Conservation (phyloP, 2,329 filamentous ascomycete species). For the Stemphylium lycopersici region DNA sequence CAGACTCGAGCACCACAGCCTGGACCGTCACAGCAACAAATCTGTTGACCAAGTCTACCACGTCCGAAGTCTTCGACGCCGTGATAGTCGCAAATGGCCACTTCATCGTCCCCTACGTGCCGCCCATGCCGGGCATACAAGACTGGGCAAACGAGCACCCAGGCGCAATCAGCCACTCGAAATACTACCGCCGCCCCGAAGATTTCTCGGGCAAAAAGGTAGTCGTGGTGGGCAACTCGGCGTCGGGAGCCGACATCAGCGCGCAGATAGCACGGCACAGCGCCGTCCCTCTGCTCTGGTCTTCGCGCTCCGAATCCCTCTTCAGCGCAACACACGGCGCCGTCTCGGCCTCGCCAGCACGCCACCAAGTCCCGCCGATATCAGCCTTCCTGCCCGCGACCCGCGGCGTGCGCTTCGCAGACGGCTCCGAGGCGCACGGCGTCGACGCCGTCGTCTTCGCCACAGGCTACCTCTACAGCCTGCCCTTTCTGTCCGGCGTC, state of each 20-base stretch:
- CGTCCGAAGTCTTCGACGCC: constrained; percentile 59
- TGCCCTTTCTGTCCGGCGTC: constrained; percentile 71
- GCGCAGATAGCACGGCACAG: constrained; percentile 72
- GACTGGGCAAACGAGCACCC: constrained; percentile 51
- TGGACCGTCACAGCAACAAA: constrained; percentile 69
- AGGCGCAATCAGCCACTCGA: constrained; percentile 62
- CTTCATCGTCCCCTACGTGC: constrained; percentile 55
- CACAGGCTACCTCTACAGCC: constrained; percentile 87
- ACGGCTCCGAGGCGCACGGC: constrained; percentile 68
- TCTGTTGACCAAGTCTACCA: constrained; percentile 53
- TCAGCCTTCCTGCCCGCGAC: constrained; percentile 60
- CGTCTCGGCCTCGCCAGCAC: constrained; percentile 39
- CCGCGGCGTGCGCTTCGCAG: constrained; percentile 68
- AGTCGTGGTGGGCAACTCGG: constrained; percentile 81
- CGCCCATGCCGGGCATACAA: constrained; percentile 49
- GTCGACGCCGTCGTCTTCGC: constrained; percentile 84
- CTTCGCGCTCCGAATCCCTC: constrained; percentile 20
- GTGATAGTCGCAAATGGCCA: constrained; percentile 57
- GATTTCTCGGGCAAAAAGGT: constrained; percentile 72
- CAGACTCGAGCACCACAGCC: constrained; percentile 24
- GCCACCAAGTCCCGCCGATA: constrained; percentile 64
- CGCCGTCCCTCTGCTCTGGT: constrained; percentile 63
- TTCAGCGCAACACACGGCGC: constrained; percentile 23
- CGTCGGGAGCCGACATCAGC: constrained; percentile 84
- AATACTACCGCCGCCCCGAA: constrained; percentile 73